Evolutionary conservation across 331 rosid genomes (phyloP).

Genomic region (Acacia concinna): DNA sequence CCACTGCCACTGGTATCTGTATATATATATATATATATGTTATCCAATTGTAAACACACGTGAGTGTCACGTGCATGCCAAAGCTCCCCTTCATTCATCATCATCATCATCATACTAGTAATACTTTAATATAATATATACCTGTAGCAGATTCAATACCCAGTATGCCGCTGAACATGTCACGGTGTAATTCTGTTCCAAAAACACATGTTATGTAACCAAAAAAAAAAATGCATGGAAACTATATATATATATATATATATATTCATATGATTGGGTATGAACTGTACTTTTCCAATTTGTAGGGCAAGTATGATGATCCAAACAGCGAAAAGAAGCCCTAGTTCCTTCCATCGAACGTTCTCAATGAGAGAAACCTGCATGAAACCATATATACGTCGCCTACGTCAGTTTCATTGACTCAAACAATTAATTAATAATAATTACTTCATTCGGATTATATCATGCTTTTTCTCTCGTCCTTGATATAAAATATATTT

Average conservation of each 20-base stretch:
- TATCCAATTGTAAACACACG: too few relatives aligned
- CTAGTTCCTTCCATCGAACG: constrained; percentile 62
- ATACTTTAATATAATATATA: too few relatives aligned
- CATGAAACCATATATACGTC: background rate
- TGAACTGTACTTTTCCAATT: constrained; percentile 62
- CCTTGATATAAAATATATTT: too few relatives aligned
- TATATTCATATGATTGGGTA: too few relatives aligned
- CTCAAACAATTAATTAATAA: background rate
- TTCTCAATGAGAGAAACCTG: constrained; percentile 51
- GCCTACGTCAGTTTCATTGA: background rate
- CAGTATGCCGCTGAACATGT: constrained; percentile 60
- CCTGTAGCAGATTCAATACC: constrained; percentile 63
- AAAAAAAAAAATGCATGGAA: background rate
- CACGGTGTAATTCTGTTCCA: constrained; percentile 48
- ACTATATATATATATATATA: background rate
- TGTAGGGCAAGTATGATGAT: constrained; percentile 53
- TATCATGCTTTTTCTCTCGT: too few relatives aligned
- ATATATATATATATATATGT: too few relatives aligned
- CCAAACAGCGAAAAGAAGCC: constrained; percentile 67
- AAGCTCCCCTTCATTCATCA: too few relatives aligned
- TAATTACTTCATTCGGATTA: background rate
- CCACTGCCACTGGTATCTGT: constrained; percentile 69
- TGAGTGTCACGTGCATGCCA: too few relatives aligned
- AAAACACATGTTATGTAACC: background rate
- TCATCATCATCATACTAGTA: too few relatives aligned